phyloP scores from a whole-genome alignment of 2,329 filamentous ascomycete genomes.

The Exophiala oligosperma region DNA sequence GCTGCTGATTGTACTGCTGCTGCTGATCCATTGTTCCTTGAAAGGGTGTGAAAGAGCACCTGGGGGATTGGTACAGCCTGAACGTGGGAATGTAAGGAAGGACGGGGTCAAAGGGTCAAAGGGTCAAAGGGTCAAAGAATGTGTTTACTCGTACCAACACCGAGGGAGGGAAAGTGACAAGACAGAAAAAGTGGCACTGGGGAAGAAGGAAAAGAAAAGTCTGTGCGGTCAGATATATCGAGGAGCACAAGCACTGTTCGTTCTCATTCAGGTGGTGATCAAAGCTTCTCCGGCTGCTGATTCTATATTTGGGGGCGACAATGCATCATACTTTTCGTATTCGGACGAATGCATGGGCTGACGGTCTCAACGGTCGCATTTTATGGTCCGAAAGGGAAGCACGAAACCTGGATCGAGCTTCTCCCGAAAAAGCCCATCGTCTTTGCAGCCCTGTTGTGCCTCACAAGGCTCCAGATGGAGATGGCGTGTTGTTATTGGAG shows the following conservation, averaged over 20 bases:
- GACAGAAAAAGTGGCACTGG: not conserved
- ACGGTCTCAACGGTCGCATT: not conserved
- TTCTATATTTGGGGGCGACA: too few species aligned
- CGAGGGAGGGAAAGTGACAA: too few species aligned
- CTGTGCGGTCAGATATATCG: not conserved
- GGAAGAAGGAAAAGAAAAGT: not conserved
- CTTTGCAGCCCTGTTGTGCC: not conserved
- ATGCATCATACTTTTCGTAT: too few species aligned
- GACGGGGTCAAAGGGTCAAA: not conserved
- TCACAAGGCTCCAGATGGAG: not conserved
- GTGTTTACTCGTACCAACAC: too few species aligned
- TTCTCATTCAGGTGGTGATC: constrained; percentile 2
- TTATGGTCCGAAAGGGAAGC: not conserved
- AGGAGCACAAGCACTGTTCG: constrained; percentile 1
- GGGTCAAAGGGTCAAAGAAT: too few species aligned
- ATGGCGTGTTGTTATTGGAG: not conserved
- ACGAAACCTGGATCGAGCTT: too few species aligned
- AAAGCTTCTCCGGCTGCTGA: not conserved
- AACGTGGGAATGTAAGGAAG: not conserved
- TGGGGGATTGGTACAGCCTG: not conserved
- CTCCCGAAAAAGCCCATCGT: not conserved
- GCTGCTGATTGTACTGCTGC: not conserved
- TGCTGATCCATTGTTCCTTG: constrained; percentile 8
- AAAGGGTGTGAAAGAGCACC: not conserved
- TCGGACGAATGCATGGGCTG: too few species aligned